These are phyloP conservation scores for Quambalaria eucalypti DNA, from an alignment of 1,284 basidiomycete genomes.

Conservation along the genomic window DNA sequence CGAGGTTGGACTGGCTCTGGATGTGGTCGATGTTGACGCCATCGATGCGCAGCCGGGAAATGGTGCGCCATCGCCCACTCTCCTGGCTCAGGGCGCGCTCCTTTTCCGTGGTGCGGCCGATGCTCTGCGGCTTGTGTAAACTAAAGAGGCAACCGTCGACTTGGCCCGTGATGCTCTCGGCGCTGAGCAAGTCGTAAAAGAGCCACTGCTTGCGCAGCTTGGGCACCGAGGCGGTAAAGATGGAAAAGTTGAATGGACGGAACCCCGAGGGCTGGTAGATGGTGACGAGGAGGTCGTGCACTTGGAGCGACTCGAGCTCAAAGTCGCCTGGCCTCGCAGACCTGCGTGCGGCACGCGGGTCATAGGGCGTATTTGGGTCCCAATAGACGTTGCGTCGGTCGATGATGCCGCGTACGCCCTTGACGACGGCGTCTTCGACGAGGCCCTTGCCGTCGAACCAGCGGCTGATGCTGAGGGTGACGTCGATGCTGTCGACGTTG, in stretches of 20 bases:
- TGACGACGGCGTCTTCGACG: constrained; percentile 78
- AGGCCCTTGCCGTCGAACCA: constrained; percentile 96
- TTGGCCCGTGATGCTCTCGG: constrained; percentile 91
- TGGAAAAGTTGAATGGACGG: constrained; percentile 77
- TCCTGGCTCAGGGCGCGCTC: constrained; percentile 46
- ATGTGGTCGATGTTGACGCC: constrained; percentile 94
- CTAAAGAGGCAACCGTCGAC: constrained; percentile 97
- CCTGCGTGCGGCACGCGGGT: constrained; percentile 74
- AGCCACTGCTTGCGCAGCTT: constrained; percentile 85
- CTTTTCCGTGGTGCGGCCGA: constrained; percentile 74
- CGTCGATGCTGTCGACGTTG: constrained; percentile 73
- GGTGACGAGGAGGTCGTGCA: constrained; percentile 89
- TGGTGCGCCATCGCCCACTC: constrained; percentile 73
- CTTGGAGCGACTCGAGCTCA: constrained; percentile 74
- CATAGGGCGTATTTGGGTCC: constrained; percentile 67
- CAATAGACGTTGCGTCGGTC: constrained; percentile 83
- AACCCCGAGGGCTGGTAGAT: constrained; percentile 88
- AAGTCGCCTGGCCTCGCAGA: constrained; percentile 71
- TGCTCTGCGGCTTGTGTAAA: constrained; percentile 89
- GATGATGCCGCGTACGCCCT: constrained; percentile 85
- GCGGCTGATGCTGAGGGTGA: constrained; percentile 79
- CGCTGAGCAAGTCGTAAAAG: constrained; percentile 72
- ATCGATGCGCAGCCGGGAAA: constrained; percentile 93
- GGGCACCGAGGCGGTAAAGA: constrained; percentile 84
- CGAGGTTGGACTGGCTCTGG: constrained; percentile 64